Percentiles rank a stretch among this genome's conserved stretches.
Evolutionary conservation across 148 eudicot species (phyloP).

Genomic region (Hydrangea macrophylla): DNA sequence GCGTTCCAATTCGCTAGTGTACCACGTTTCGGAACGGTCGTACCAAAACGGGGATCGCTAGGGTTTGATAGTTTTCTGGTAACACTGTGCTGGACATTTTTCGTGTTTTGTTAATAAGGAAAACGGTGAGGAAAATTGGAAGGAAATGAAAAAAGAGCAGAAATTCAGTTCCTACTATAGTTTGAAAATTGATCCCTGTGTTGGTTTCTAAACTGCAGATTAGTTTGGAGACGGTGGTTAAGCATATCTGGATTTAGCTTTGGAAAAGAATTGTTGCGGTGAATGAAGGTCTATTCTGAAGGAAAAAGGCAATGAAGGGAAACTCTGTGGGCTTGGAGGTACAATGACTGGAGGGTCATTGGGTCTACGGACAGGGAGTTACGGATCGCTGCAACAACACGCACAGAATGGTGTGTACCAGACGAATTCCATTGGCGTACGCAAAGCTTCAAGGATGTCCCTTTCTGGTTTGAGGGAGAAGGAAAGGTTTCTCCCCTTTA

Average conservation of each 20-base stretch:
- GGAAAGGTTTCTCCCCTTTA: slow-evolving; percentile 51
- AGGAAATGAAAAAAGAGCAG: not conserved
- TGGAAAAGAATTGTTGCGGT: slow-evolving; percentile 4
- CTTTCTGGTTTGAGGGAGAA: slow-evolving; percentile 69
- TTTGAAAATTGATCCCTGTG: not conserved
- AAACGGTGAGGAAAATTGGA: no score
- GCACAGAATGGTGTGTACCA: slow-evolving; percentile 58
- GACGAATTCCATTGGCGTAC: slow-evolving; percentile 32
- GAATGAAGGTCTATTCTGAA: slow-evolving; percentile 32
- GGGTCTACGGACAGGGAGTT: slow-evolving; percentile 63
- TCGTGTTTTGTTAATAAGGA: no score
- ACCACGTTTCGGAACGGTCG: no score
- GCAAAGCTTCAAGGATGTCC: slow-evolving; percentile 55
- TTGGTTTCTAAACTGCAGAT: slow-evolving; percentile 8
- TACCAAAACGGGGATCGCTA: no score
- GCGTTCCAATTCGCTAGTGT: no score
- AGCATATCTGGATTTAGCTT: not conserved
- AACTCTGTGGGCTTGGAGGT: slow-evolving; percentile 43
- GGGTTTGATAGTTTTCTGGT: no score
- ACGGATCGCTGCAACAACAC: slow-evolving; percentile 66
- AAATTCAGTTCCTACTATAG: not conserved
- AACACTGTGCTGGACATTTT: no score
- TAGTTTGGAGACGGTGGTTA: slow-evolving; percentile 7
- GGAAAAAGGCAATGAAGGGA: slow-evolving; percentile 57
- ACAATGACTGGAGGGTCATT: slow-evolving; percentile 85